Base-by-base conservation (phyloP, 306 rosid genomes). In the Quercus cerris region DNA sequence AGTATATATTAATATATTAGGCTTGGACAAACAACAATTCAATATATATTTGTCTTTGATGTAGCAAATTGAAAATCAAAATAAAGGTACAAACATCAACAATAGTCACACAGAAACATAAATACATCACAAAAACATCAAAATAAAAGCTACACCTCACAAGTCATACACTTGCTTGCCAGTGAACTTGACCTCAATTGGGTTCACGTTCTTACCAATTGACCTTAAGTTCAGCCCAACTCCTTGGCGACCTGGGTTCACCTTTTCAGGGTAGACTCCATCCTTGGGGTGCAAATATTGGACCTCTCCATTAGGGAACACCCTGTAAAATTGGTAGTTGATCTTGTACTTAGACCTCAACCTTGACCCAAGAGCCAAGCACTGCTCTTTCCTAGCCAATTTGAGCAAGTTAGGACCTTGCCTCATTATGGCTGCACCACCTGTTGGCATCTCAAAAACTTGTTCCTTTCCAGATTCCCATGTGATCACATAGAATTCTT, bases 181-280 rank as follows among this genome's bases (percentile, higher is more conserved):
- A 56, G 99, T 96, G 86, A 96, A 96, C 92, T 96, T 96, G 33
- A 96, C 97, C 88, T 96, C 97, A 74, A 96, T 93, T 0, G 99
- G 97, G 87, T 14, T 93, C 6, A 80, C 89, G 82, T 96, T 96
- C 94, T 96, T 93, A 6, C 99, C 99, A 33, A 95, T 93, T 8
- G 99, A 96, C 94, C 99, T 88, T 66, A 52, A 91, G 88, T 96
- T 96, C 87, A 0, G 70, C 0, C 98, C 99, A 38, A 93, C 99
- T 4, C 99, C 99, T 89, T 91, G 80, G 70, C 99, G 91, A 33
- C 98, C 99, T 0, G 97, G 88, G 87, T 96, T 96, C 22, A 96
- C 99, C 92, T 96, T 96, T 90, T 96, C 99, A 0, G 99, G 99
- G 86, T 96, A 96, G 3, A 95, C 99, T 3, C 99, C 99, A 61